A percentile compares a stretch with the other conserved stretches of the same genome.
These are phyloP conservation scores for Fusarium siculi DNA, from an alignment of 2,329 filamentous ascomycete genomes.

Conservation along the genomic window DNA sequence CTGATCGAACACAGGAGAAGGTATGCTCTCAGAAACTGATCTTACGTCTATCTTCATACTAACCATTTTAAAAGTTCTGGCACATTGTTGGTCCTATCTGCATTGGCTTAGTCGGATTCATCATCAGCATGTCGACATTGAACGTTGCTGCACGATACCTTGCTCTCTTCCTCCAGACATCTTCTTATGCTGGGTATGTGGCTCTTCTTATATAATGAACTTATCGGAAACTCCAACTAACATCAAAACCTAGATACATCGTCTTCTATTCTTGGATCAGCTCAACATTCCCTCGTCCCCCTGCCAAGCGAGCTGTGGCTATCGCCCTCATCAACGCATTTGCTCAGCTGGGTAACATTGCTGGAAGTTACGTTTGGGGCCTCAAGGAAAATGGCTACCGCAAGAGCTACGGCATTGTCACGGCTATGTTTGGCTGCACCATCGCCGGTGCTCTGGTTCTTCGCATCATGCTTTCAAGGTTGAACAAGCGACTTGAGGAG, in stretches of 20 bases:
- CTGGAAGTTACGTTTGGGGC: conserved; percentile 72
- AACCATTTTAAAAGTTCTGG: conserved; percentile 57
- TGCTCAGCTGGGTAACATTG: conserved; percentile 67
- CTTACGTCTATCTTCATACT: too few species aligned
- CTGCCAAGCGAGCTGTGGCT: conserved; percentile 69
- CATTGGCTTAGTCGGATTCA: conserved; percentile 64
- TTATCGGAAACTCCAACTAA: too few species aligned
- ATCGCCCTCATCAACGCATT: conserved; percentile 70
- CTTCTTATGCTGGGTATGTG: conserved; percentile 60
- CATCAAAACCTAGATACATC: conserved; percentile 53
- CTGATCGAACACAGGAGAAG: conserved; percentile 65
- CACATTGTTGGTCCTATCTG: conserved; percentile 65
- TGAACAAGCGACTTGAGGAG: conserved; percentile 60
- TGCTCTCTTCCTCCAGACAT: conserved; percentile 68
- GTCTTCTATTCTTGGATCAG: conserved; percentile 69
- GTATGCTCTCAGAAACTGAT: too few species aligned
- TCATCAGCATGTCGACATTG: conserved; percentile 68
- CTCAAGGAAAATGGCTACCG: conserved; percentile 69
- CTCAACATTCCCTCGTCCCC: conserved; percentile 66
- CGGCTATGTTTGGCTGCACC: conserved; percentile 71
- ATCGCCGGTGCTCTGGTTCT: conserved; percentile 62
- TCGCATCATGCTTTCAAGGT: conserved; percentile 56
- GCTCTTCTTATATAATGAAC: too few species aligned
- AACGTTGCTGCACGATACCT: conserved; percentile 68
- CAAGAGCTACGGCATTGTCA: conserved; percentile 72